These are phyloP conservation scores for Sphagnum magellanicum DNA, from an alignment of 228 moss, liverwort and hornwort species.

Conservation along the genomic window DNA sequence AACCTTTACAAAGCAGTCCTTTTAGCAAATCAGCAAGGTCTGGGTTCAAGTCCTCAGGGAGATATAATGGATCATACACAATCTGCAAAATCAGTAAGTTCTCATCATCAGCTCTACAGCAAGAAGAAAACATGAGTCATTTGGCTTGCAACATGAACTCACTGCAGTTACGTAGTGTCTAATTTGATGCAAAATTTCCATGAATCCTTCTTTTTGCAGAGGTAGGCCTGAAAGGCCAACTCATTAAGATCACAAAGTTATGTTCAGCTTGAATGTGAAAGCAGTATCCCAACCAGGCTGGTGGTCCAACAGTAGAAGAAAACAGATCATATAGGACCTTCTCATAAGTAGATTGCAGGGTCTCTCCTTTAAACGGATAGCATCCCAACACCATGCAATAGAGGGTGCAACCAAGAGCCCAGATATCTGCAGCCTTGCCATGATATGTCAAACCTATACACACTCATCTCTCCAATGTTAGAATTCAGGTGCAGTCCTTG, in stretches of 20 bases:
- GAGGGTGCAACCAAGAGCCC: slow-evolving; percentile 84
- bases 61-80: slow-evolving; percentile 60
- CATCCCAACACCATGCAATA: slow-evolving; percentile 83
- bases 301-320: too few relatives aligned
- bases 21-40: slow-evolving; percentile 60
- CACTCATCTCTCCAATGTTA: background rate
- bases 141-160: too few relatives aligned
- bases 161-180: too few relatives aligned
- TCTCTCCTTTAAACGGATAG: slow-evolving; percentile 71
- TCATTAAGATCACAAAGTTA: too few relatives aligned
- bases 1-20: slow-evolving; percentile 84
- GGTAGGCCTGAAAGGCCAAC: too few relatives aligned
- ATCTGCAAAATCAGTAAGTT: slow-evolving; percentile 38
- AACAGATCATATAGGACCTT: slow-evolving; percentile 17
- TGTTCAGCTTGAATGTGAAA: too few relatives aligned
- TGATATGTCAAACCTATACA: slow-evolving; percentile 57
- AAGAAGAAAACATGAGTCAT: too few relatives aligned
- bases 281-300: too few relatives aligned
- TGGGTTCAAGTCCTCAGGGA: slow-evolving; percentile 45
- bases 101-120: too few relatives aligned
- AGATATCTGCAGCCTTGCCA: slow-evolving; percentile 74
- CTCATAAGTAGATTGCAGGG: slow-evolving; percentile 59
- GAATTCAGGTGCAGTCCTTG: too few relatives aligned
- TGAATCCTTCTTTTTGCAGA: too few relatives aligned
- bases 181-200: too few relatives aligned